phyloP scores from a whole-genome alignment of 2,329 filamentous ascomycete species.

The Microsporum canis region DNA sequence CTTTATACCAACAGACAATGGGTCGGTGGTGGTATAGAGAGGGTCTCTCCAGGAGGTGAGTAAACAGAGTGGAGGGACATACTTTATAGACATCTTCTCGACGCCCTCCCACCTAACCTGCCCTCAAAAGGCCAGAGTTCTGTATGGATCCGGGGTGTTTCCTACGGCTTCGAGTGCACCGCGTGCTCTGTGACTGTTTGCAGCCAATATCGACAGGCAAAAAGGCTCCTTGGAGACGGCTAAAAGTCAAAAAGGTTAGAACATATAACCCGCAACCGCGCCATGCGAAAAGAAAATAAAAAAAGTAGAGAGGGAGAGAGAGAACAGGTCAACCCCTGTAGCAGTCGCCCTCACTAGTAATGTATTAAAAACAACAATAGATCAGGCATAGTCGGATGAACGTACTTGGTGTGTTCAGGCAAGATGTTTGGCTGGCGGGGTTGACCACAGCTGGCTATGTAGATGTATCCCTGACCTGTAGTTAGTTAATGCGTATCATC shows the following conservation, averaged over 20 bases:
- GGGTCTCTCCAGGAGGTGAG: not conserved
- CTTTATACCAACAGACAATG: not conserved
- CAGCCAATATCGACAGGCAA: not conserved
- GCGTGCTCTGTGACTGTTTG: conserved; percentile 1
- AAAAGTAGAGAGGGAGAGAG: not conserved
- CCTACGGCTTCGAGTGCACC: not conserved
- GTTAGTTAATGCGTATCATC: not conserved
- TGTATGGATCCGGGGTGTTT: not conserved
- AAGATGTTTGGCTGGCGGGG: not conserved
- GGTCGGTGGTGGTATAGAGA: not conserved
- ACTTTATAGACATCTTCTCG: conserved; percentile 2
- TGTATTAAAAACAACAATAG: not conserved
- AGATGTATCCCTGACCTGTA: not conserved
- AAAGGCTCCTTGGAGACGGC: not conserved
- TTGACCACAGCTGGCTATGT: not conserved
- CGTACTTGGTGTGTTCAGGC: not conserved
- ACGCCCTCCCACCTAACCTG: not conserved
- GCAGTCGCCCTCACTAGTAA: not conserved
- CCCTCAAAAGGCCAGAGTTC: not conserved
- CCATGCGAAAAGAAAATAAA: not conserved
- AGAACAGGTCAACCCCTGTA: not conserved
- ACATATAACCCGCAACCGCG: not conserved
- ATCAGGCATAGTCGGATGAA: not conserved
- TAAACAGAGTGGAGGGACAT: not conserved
- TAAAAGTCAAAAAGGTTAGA: not conserved